These are phyloP conservation scores for Pythium folliculosum DNA, from an alignment of 352 stramenopile species.

Conservation along the genomic window DNA sequence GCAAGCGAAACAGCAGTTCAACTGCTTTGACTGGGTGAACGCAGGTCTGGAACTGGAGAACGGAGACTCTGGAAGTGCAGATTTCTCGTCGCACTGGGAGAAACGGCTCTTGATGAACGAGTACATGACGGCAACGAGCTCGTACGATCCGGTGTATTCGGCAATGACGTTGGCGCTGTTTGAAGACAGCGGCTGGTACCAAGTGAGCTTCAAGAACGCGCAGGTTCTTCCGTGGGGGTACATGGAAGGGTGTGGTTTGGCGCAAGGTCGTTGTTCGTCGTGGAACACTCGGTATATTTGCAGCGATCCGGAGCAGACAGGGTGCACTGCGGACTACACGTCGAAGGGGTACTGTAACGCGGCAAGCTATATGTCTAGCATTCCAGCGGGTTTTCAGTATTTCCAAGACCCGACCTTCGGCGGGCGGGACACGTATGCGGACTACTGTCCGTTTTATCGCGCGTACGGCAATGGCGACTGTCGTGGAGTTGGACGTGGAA, in stretches of 20 bases:
- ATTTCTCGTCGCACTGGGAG: conserved; percentile 82
- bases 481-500: conserved; percentile 45
- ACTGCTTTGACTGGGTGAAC: conserved; percentile 60
- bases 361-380: conserved; percentile 58
- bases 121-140: too few species aligned
- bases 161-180: too few species aligned
- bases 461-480: conserved; percentile 83
- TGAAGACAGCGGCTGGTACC: too few species aligned
- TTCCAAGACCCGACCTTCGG: conserved; percentile 63
- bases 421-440: conserved; percentile 60
- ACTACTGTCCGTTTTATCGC: conserved; percentile 83
- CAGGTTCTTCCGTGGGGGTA: conserved; percentile 72
- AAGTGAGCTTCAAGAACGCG: too few species aligned
- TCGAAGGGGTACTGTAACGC: conserved; percentile 83
- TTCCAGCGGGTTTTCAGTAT: conserved; percentile 81
- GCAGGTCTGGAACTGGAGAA: conserved; percentile 78
- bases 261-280: conserved; percentile 56
- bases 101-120: too few species aligned
- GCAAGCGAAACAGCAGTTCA: conserved; percentile 72
- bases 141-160: too few species aligned
- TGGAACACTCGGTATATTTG: conserved; percentile 78
- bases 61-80: conserved; percentile 53
- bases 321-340: conserved; percentile 64
- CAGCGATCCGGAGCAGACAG: conserved; percentile 37
- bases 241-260: conserved; percentile 71